Evolutionary conservation across 2,329 filamentous ascomycete species (phyloP), one percentile per base, ranked within the genome.

Genomic region (Pezicula rhizophila): DNA sequence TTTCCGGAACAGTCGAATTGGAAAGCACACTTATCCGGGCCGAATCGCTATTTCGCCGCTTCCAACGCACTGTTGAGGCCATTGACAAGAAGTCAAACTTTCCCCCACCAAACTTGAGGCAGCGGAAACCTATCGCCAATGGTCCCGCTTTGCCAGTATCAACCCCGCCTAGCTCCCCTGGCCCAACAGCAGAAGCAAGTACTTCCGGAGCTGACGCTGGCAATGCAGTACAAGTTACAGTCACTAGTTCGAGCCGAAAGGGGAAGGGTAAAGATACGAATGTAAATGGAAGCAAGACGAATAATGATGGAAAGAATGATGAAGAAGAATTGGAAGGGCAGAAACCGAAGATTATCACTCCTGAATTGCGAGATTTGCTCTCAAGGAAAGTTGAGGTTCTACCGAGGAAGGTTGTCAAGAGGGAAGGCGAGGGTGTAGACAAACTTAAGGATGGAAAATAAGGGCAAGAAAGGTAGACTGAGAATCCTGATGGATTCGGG

Each of bases 31-130:
- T 97, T 15, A 82, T 95, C 51, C 82, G 91, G 28, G 93, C 93
- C 10, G 93, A 99, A 68, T 79, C 83, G 0, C 79, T 99, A 2
- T 99, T 95, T 74, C 82, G 81, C 54, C 84, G 87, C 44, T 99
- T 96, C 68, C 85, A 95, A 61, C 80, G 90, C 40, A 85, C 89
- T 2, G 86, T 99, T 10, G 89, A 97, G 62, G 87, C 89, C 0
- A 85, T 96, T 33, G 95, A 99, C 68, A 92, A 93, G 70, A 95
- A 93, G 67, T 77, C 85, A 45, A 90, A 88, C 61, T 95, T 96
- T 58, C 90, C 90, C 0, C 70, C 74, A 0, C 81, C 77, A 49
- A 64, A 60, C 31, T 34, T 66, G 7, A 70, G 61, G 40, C 57
- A 64, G n/a, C 53, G 60, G 18, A 42, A 25, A 2, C 26, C 33